Conservation (phyloP, 257 asterid genomes). For the Sherardia arvensis region DNA sequence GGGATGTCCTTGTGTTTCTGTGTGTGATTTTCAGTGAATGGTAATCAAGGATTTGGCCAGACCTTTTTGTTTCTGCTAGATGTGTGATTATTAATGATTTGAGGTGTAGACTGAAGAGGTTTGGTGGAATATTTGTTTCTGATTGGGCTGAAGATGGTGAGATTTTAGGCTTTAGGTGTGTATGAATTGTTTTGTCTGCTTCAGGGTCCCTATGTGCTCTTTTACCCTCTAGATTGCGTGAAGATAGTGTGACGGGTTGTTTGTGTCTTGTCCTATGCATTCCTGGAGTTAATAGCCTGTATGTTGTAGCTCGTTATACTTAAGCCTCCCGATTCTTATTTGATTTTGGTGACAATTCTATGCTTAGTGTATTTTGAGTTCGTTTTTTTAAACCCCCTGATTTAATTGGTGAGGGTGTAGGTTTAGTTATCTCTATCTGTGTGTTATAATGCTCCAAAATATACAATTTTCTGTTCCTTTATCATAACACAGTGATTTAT, state of each 20-base stretch:
- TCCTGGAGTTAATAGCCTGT: background rate
- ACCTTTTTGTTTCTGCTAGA: too few species aligned
- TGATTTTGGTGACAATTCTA: background rate
- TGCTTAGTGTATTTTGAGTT: background rate
- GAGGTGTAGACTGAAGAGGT: background rate
- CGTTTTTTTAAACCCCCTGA: too few species aligned
- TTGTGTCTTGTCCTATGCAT: background rate
- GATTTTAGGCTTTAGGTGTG: background rate
- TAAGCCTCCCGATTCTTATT: background rate
- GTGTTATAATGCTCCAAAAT: background rate
- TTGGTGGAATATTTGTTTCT: background rate
- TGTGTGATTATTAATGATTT: too few species aligned
- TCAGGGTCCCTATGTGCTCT: too few species aligned
- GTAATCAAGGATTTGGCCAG: too few species aligned
- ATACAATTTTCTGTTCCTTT: background rate
- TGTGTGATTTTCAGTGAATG: background rate
- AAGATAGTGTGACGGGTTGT: background rate
- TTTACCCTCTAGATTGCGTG: background rate
- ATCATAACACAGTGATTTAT: background rate
- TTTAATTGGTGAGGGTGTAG: too few species aligned
- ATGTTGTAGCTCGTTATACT: background rate
- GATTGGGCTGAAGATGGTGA: background rate
- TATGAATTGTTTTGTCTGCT: background rate
- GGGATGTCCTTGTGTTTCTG: background rate
- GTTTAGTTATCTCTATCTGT: too few species aligned